phyloP scores from a whole-genome alignment of 495 filamentous ascomycete species.

The Aspergillus diversus region DNA sequence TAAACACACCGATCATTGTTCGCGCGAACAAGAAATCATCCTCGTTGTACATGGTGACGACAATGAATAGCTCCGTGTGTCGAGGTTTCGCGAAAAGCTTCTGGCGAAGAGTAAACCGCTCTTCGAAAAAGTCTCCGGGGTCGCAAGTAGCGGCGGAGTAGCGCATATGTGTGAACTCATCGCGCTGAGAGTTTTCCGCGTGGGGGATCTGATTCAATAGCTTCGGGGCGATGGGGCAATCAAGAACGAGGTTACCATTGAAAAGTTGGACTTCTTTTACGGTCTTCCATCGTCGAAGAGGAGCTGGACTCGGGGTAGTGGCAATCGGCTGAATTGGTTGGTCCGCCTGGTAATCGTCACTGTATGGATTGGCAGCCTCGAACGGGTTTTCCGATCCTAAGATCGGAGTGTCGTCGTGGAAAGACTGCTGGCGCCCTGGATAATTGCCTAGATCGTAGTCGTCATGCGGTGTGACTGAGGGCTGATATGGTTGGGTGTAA shows the following conservation, averaged over 20 bases:
- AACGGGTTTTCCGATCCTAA: slow-evolving; percentile 59
- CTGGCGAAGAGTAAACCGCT: slow-evolving; percentile 93
- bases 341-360: slow-evolving; percentile 49
- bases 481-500: slow-evolving; percentile 80
- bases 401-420: slow-evolving; percentile 68
- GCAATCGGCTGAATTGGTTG: slow-evolving; percentile 36
- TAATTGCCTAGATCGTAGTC: slow-evolving; percentile 60
- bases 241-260: slow-evolving; percentile 94
- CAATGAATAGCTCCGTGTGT: slow-evolving; percentile 96
- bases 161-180: slow-evolving; percentile 99
- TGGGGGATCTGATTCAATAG: slow-evolving; percentile 85
- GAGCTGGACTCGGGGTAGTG: slow-evolving; percentile 63
- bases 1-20: slow-evolving; percentile 96
- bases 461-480: slow-evolving; percentile 56
- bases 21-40: slow-evolving; percentile 95
- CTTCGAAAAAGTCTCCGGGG: slow-evolving; percentile 79
- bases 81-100: slow-evolving; percentile 90
- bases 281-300: slow-evolving; percentile 92
- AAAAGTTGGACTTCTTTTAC: slow-evolving; percentile 97
- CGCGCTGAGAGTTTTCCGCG: slow-evolving; percentile 76
- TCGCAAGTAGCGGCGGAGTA: slow-evolving; percentile 98
- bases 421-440: slow-evolving; percentile 49
- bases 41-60: slow-evolving; percentile 99
- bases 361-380: slow-evolving; percentile 55
- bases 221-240: slow-evolving; percentile 92